phyloP scores from a whole-genome alignment of 768 basidiomycete species.

The Hericium erinaceus region DNA sequence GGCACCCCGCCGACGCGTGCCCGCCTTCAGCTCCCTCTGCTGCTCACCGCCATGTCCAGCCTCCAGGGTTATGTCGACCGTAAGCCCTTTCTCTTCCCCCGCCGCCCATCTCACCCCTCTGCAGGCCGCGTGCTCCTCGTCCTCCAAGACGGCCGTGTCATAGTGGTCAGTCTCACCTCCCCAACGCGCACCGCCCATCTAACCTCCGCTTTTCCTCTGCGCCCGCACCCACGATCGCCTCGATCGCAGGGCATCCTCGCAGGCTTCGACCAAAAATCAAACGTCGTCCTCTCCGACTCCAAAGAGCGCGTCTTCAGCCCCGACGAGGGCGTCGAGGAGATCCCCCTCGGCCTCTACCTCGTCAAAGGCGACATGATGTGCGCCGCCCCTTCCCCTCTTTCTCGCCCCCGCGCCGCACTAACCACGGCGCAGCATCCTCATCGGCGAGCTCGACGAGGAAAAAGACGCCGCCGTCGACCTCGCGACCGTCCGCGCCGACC shows the following conservation, averaged over 20 bases:
- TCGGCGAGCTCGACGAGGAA: slow-evolving; percentile 80
- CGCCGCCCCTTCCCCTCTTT: slow-evolving; percentile 25
- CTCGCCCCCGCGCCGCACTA: slow-evolving; percentile 1
- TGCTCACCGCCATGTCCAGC: slow-evolving; percentile 54
- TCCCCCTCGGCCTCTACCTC: slow-evolving; percentile 89
- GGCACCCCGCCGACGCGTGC: neutral
- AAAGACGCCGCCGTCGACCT: slow-evolving; percentile 71
- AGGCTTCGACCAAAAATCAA: slow-evolving; percentile 92
- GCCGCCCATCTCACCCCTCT: neutral
- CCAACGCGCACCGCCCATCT: neutral
- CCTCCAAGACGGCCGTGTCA: slow-evolving; percentile 91
- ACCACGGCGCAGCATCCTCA: slow-evolving; percentile 45
- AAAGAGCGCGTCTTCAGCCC: slow-evolving; percentile 88
- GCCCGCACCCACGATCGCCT: neutral
- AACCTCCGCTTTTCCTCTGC: neutral
- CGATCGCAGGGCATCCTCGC: slow-evolving; percentile 69
- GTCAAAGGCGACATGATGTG: slow-evolving; percentile 99
- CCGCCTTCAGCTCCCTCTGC: no score
- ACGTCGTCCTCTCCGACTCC: slow-evolving; percentile 89
- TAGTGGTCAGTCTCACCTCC: slow-evolving; percentile 49
- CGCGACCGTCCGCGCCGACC: slow-evolving; percentile 76
- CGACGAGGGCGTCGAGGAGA: slow-evolving; percentile 91
- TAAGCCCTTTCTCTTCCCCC: slow-evolving; percentile 24
- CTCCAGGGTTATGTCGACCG: slow-evolving; percentile 90
- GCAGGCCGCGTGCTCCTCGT: slow-evolving; percentile 86